phyloP scores from a whole-genome alignment of 2,329 filamentous ascomycete species.

The Didymosphaeria variabile region DNA sequence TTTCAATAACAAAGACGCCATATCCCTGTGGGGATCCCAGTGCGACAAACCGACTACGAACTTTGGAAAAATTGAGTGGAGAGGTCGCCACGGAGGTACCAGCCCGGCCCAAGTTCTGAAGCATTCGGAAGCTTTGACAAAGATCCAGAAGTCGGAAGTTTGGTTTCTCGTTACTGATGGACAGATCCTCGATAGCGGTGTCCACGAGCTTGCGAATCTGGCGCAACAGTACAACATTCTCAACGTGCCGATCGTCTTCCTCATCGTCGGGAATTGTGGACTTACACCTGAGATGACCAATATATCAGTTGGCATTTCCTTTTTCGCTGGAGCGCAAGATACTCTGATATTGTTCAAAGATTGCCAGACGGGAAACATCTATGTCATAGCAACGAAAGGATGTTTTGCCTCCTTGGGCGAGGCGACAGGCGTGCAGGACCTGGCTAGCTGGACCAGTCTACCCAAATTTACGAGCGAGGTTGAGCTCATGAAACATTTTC shows the following conservation, averaged over 20 bases:
- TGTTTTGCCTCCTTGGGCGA: conserved; percentile 35
- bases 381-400: conserved; percentile 43
- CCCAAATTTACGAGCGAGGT: conserved; percentile 25
- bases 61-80: conserved; percentile 24
- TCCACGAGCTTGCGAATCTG: conserved; percentile 18
- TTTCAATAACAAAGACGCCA: too few species aligned
- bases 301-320: conserved; percentile 46
- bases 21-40: conserved; percentile 19
- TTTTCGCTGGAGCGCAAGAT: conserved; percentile 43
- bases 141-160: conserved; percentile 35
- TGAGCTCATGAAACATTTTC: neutral
- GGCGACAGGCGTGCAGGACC: conserved; percentile 26
- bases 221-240: too few species aligned
- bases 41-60: conserved; percentile 28
- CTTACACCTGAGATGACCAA: conserved; percentile 32
- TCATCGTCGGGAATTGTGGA: conserved; percentile 31
- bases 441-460: conserved; percentile 33
- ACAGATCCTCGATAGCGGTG: conserved; percentile 31
- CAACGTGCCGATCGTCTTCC: conserved; percentile 21
- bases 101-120: conserved; percentile 32
- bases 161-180: conserved; percentile 48
- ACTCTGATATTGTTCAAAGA: conserved; percentile 46
- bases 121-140: conserved; percentile 23
- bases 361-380: conserved; percentile 28
- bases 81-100: conserved; percentile 28